Base-by-base conservation (phyloP, 495 filamentous ascomycete species). In the Penicillium coprophilum region DNA sequence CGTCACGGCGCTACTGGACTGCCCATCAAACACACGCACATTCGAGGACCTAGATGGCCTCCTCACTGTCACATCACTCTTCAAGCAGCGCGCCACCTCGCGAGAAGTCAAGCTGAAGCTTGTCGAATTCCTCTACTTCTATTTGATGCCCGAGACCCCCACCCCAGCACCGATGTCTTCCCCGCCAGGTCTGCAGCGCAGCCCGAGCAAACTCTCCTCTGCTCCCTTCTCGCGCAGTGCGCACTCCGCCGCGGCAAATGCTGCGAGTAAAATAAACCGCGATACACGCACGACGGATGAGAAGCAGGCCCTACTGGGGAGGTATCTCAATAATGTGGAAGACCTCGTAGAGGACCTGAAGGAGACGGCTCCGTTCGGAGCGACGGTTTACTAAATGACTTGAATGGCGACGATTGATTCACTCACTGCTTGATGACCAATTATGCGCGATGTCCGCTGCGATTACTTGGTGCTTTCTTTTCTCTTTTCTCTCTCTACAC, bases 101-200 rank as follows among this genome's bases (percentile, higher is more conserved):
- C 82, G 90, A 52, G 90, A 92, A 59, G 93, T 98, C 54, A 96
- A 95, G 71, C 83, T 96, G 61, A 91, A 92, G 63, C 81, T 96
- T 10, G 86, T 96, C 55, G 94, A 98, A 66, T 97, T 98, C 69
- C 75, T 98, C 6, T 96, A 97, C 73, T 97, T 97, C 73, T 98
- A 97, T 71, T 84, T 98, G 46, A 96, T 97, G 86, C 91, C 92
- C 28, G 94, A 97, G 72, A 85, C 81, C 1, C 84, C 88, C 1
- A 80, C 81, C 19, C 76, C 79, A 0, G 60, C 64, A 4, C 59
- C 53, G 2, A 47, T 50, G 13, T 39, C 64, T 66, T 80, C 46
- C 36, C 55, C 61, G n/a, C 63, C 77, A 38, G 74, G 83, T 49
- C 68, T 87, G 50, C 87, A 88, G 66, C 77, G 86, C 56, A 90